phyloP scores from a whole-genome alignment of 2,329 filamentous ascomycete species.

The Colletotrichum acutatum region DNA sequence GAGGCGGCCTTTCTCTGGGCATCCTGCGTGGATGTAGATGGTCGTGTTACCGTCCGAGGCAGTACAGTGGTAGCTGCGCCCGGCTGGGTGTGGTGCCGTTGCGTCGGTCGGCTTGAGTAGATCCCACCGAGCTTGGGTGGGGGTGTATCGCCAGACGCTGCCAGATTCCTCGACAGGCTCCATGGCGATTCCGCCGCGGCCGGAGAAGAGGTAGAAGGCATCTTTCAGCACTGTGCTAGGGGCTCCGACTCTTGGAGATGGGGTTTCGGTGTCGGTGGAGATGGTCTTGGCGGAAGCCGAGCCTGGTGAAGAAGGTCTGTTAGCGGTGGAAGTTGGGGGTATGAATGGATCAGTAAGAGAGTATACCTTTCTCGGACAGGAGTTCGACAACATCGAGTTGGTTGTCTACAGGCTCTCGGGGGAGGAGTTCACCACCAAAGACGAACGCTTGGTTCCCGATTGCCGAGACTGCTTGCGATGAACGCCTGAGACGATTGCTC shows the following conservation, averaged over 20 bases:
- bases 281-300: conserved; percentile 35
- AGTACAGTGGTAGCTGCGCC: conserved; percentile 67
- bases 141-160: conserved; percentile 65
- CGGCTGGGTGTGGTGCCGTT: conserved; percentile 51
- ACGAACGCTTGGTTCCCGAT: conserved; percentile 52
- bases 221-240: conserved; percentile 57
- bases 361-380: not conserved
- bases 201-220: conserved; percentile 70
- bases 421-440: conserved; percentile 63
- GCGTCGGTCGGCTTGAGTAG: conserved; percentile 51
- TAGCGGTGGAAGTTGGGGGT: not conserved
- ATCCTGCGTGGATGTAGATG: conserved; percentile 71
- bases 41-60: conserved; percentile 51
- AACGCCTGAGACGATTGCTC: conserved; percentile 54
- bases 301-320: not conserved
- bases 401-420: conserved; percentile 62
- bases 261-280: conserved; percentile 42
- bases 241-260: conserved; percentile 66
- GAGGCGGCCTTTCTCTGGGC: conserved; percentile 65
- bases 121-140: conserved; percentile 54
- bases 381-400: conserved; percentile 54
- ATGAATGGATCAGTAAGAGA: not conserved
- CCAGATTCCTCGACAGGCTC: conserved; percentile 68
- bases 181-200: conserved; percentile 70
- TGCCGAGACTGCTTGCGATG: conserved; percentile 59